Conservation (phyloP, 805 yeast genomes). For the Ogataea trehaloabstinens region DNA sequence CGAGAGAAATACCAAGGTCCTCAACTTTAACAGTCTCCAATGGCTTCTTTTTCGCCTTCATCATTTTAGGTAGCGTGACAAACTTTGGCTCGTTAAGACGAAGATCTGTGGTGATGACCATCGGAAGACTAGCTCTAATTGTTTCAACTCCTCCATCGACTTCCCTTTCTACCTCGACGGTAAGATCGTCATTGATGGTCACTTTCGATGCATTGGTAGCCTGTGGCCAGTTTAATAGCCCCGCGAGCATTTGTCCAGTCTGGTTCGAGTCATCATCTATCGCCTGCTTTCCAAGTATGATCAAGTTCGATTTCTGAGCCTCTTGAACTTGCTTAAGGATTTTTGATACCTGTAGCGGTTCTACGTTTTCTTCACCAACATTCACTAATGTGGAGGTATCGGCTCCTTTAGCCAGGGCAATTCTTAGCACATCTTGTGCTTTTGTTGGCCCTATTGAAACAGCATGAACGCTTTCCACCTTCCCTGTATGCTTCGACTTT, state of each 20-base stretch:
- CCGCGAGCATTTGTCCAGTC: conserved; percentile 96
- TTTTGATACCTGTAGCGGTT: conserved; percentile 89
- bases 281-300: conserved; percentile 93
- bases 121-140: conserved; percentile 72
- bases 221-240: conserved; percentile 91
- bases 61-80: conserved; percentile 92
- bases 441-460: conserved; percentile 88
- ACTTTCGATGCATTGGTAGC: conserved; percentile 94
- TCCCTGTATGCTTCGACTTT: conserved; percentile 58
- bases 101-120: conserved; percentile 88
- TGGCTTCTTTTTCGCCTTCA: conserved; percentile 98
- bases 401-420: conserved; percentile 93
- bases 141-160: conserved; percentile 94
- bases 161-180: conserved; percentile 83
- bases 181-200: conserved; percentile 50
- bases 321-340: conserved; percentile 71
- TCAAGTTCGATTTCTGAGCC: conserved; percentile 68
- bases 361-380: conserved; percentile 64
- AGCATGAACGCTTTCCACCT: conserved; percentile 82
- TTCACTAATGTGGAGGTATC: conserved; percentile 83
- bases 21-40: conserved; percentile 59
- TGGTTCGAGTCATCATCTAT: conserved; percentile 94
- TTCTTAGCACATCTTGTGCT: conserved; percentile 83
- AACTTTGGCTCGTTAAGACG: conserved; percentile 94
- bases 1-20: conserved; percentile 70